Evolutionary conservation across 768 basidiomycete species (phyloP).

Genomic region (Collybiopsis luxurians): DNA sequence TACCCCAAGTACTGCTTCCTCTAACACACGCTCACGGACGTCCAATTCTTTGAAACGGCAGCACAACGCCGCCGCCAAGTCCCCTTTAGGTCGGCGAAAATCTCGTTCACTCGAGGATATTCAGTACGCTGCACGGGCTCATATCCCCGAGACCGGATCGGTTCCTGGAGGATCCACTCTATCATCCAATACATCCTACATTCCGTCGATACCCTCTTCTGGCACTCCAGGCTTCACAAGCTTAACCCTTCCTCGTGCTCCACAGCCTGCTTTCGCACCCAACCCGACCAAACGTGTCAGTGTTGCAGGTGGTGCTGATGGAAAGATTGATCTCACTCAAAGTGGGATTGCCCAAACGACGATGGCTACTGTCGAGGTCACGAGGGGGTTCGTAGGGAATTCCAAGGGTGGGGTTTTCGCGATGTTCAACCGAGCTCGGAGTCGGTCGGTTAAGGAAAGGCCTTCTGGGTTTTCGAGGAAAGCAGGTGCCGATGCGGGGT

Average conservation of each 20-base stretch:
- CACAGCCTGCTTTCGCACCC: slow-evolving; percentile 27
- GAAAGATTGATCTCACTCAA: slow-evolving; percentile 68
- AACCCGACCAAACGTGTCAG: slow-evolving; percentile 17
- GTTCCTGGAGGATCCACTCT: background rate
- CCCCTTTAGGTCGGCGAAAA: background rate
- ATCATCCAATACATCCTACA: slow-evolving; percentile 3
- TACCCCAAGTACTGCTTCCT: background rate
- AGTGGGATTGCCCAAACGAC: slow-evolving; percentile 82
- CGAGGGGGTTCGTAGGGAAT: slow-evolving; percentile 45
- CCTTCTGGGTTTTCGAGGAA: background rate
- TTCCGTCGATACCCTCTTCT: slow-evolving; percentile 36
- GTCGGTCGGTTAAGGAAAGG: background rate
- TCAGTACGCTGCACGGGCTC: background rate
- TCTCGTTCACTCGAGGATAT: slow-evolving; percentile 4
- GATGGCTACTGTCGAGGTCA: slow-evolving; percentile 85
- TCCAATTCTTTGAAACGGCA: background rate
- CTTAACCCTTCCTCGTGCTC: slow-evolving; percentile 52
- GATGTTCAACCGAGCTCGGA: background rate
- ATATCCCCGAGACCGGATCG: background rate
- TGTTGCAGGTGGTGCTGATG: slow-evolving; percentile 30
- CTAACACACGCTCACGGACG: background rate
- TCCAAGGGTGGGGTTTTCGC: slow-evolving; percentile 5
- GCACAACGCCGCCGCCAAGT: background rate
- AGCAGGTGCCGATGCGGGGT: slow-evolving; percentile 24
- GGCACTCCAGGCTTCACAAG: slow-evolving; percentile 58